Percentiles rank a stretch among this genome's conserved stretches.
phyloP scores from a whole-genome alignment of 371 early-diverging fungal species.

The Apophysomyces ossiformis region DNA sequence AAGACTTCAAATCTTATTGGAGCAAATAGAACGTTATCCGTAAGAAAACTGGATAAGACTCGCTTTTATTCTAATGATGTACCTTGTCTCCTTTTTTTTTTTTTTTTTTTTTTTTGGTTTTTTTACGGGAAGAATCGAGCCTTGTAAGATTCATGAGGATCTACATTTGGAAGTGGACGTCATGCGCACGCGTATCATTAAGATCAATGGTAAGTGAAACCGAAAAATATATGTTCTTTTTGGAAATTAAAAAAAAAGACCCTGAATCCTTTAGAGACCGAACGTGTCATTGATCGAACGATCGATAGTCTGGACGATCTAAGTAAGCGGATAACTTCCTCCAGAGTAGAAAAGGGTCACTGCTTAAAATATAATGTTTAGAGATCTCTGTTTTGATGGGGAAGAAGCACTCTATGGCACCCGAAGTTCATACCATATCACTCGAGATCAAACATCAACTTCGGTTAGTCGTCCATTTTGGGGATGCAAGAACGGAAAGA shows the following conservation, averaged over 20 bases:
- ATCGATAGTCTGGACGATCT: conserved; percentile 1
- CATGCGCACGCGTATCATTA: no score
- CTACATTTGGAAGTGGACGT: no score
- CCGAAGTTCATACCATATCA: background rate
- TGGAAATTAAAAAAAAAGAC: background rate
- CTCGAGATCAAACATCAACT: no score
- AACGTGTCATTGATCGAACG: conserved; percentile 1
- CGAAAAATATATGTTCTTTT: no score
- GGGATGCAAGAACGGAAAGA: background rate
- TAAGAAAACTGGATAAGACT: background rate
- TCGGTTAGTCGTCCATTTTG: no score
- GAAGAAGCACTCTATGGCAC: background rate
- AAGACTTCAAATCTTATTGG: no score
- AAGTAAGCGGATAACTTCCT: background rate
- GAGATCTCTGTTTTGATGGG: background rate
- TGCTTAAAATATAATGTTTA: background rate
- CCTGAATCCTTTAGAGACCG: background rate
- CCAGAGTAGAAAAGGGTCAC: background rate
- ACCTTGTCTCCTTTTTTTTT: background rate
- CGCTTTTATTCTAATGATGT: conserved; percentile 11
- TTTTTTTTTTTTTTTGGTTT: background rate
- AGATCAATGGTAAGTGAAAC: no score
- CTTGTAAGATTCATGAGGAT: no score
- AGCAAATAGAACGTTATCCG: no score
- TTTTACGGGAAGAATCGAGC: no score